Conservation (phyloP, 2,329 filamentous ascomycete genomes). For the Botryotinia narcissicola region DNA sequence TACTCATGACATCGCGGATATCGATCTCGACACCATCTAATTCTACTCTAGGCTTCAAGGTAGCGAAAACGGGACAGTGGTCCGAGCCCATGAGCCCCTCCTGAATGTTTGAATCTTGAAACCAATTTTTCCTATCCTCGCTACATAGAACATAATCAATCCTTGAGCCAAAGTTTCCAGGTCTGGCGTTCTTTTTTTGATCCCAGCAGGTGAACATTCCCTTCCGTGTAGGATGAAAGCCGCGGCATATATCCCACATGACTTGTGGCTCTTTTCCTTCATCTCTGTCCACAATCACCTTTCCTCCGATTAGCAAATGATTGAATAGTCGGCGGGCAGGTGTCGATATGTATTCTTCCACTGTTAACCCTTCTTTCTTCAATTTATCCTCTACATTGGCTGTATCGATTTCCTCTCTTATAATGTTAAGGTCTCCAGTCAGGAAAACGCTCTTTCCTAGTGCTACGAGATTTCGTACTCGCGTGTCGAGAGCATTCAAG, state of each 20-base stretch:
- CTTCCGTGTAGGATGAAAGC: slow-evolving; percentile 72
- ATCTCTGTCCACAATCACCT: slow-evolving; percentile 64
- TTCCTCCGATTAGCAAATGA: slow-evolving; percentile 74
- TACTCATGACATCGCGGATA: slow-evolving; percentile 75
- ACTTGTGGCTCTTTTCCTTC: slow-evolving; percentile 67
- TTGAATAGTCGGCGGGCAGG: slow-evolving; percentile 79
- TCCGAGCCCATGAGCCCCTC: slow-evolving; percentile 93
- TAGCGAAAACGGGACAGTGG: slow-evolving; percentile 89
- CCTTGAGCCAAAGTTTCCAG: slow-evolving; percentile 85
- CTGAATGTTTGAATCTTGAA: slow-evolving; percentile 79
- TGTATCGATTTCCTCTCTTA: slow-evolving; percentile 62
- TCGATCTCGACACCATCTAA: slow-evolving; percentile 50
- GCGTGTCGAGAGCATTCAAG: slow-evolving; percentile 73
- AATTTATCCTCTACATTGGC: slow-evolving; percentile 71
- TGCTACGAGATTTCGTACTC: slow-evolving; percentile 77
- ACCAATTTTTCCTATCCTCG: slow-evolving; percentile 74
- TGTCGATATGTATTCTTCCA: slow-evolving; percentile 69
- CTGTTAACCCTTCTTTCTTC: slow-evolving; percentile 64
- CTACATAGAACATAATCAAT: slow-evolving; percentile 94
- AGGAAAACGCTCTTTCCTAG: slow-evolving; percentile 83
- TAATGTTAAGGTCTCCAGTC: slow-evolving; percentile 85
- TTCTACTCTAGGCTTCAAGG: slow-evolving; percentile 62
- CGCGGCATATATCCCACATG: slow-evolving; percentile 79
- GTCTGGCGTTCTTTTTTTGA: slow-evolving; percentile 90
- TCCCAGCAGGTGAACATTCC: slow-evolving; percentile 99